Evolutionary conservation across 2,329 filamentous ascomycete genomes (phyloP).

Genomic region (Xylaria sp.): DNA sequence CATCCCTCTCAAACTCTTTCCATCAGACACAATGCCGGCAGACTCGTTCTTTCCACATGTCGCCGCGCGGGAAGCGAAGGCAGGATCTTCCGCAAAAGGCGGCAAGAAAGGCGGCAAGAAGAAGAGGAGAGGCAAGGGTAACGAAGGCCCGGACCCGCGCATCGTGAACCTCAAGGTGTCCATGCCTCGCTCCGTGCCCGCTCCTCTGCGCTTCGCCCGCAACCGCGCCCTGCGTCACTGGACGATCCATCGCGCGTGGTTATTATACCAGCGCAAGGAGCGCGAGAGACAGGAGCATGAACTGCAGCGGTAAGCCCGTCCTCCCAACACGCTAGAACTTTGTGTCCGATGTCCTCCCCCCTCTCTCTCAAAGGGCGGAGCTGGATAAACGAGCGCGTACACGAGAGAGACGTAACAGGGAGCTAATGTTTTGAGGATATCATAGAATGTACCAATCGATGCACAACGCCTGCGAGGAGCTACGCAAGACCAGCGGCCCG

Average conservation of each 20-base stretch:
- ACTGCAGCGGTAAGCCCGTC: constrained; percentile 66
- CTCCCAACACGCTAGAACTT: not conserved
- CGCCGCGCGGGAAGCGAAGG: constrained; percentile 11
- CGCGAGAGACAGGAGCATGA: constrained; percentile 69
- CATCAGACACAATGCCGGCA: constrained; percentile 10
- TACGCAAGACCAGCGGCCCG: constrained; percentile 66
- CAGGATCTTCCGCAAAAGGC: constrained; percentile 24
- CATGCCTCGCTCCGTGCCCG: constrained; percentile 58
- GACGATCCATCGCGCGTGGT: constrained; percentile 98
- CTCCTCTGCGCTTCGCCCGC: constrained; percentile 85
- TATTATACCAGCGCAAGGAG: constrained; percentile 75
- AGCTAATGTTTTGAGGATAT: not conserved
- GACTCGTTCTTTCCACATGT: constrained; percentile 33
- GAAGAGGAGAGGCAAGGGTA: constrained; percentile 39
- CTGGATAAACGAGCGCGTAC: too few species aligned
- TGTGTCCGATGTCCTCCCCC: too few species aligned
- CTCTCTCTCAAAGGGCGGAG: not conserved
- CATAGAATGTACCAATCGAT: constrained; percentile 75
- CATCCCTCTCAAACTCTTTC: not conserved
- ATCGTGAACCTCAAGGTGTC: constrained; percentile 53
- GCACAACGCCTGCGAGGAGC: constrained; percentile 82
- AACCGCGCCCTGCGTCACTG: constrained; percentile 91
- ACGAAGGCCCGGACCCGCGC: constrained; percentile 47
- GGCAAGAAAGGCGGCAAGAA: constrained; percentile 25
- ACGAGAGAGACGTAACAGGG: not conserved